Evolutionary conservation across 768 basidiomycete genomes (phyloP).

Genomic region (Auricularia heimuer): DNA sequence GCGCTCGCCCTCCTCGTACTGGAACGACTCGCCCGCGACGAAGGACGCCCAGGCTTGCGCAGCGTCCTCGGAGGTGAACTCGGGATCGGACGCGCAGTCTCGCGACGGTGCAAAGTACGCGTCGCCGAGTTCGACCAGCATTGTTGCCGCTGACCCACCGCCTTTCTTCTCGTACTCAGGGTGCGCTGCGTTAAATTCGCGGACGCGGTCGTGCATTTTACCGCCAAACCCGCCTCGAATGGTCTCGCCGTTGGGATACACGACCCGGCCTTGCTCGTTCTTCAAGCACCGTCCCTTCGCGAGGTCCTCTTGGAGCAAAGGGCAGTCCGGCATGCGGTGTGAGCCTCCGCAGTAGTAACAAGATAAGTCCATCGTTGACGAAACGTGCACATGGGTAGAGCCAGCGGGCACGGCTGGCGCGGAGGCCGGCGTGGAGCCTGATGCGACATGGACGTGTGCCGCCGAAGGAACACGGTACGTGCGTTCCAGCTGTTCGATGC

Average conservation of each 20-base stretch:
- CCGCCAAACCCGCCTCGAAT: not conserved
- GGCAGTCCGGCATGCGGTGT: not conserved
- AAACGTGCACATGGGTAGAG: too few relatives aligned
- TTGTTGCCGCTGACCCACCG: not conserved
- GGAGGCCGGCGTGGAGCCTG: too few relatives aligned
- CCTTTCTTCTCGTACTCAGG: not conserved
- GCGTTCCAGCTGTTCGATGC: too few relatives aligned
- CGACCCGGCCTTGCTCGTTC: not conserved
- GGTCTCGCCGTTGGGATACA: not conserved
- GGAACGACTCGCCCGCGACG: not conserved
- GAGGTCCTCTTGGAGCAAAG: not conserved
- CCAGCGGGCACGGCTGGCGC: too few relatives aligned
- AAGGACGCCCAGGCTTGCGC: not conserved
- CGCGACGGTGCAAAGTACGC: too few relatives aligned
- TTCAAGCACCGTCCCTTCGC: not conserved
- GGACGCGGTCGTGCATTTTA: not conserved
- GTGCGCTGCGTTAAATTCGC: not conserved
- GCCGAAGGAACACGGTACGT: too few relatives aligned
- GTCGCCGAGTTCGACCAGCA: not conserved
- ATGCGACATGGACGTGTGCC: too few relatives aligned
- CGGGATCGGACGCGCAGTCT: too few relatives aligned
- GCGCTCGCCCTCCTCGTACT: too few relatives aligned
- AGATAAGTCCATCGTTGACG: rapidly evolving
- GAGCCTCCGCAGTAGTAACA: not conserved
- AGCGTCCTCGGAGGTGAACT: too few relatives aligned